phyloP scores from a whole-genome alignment of 176 grass and related monocot genomes.

The Typha latifolia region DNA sequence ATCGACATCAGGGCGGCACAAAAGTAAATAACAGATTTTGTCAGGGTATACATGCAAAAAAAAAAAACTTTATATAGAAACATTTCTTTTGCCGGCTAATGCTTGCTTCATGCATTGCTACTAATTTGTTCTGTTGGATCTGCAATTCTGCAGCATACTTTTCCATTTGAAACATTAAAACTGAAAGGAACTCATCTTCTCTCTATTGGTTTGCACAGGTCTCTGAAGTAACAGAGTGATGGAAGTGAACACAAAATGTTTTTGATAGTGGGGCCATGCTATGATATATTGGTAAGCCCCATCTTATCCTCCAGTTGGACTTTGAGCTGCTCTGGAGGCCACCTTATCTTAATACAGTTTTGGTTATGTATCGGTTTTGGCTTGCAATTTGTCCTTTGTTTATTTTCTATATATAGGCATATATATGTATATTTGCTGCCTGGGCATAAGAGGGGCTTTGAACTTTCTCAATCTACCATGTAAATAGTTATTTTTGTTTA shows the following conservation, averaged over 20 bases:
- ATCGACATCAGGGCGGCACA: too few species aligned
- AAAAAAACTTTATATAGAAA: too few species aligned
- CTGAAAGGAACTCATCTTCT: not conserved
- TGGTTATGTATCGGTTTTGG: conserved; percentile 40
- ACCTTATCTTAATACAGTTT: conserved; percentile 31
- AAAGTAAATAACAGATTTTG: too few species aligned
- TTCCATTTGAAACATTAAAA: not conserved
- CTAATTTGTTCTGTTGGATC: too few species aligned
- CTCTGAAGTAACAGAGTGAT: conserved; percentile 17
- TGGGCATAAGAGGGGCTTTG: conserved; percentile 20
- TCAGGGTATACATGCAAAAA: too few species aligned
- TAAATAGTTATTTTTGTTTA: conserved; percentile 33
- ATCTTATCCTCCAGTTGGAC: conserved; percentile 33
- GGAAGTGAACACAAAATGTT: conserved; percentile 7
- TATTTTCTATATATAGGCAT: conserved; percentile 24
- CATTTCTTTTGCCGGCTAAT: not conserved
- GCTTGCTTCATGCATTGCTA: too few species aligned
- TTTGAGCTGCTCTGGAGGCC: conserved; percentile 25
- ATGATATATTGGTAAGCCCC: conserved; percentile 36
- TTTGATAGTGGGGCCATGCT: conserved; percentile 26
- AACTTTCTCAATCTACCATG: conserved; percentile 9
- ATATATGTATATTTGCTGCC: conserved; percentile 12
- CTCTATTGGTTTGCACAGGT: conserved; percentile 21
- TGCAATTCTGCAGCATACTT: too few species aligned
- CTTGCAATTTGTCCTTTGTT: conserved; percentile 2